These are phyloP conservation scores for Pleurotus tuber-regium DNA, from an alignment of 768 basidiomycete species.

Conservation along the genomic window DNA sequence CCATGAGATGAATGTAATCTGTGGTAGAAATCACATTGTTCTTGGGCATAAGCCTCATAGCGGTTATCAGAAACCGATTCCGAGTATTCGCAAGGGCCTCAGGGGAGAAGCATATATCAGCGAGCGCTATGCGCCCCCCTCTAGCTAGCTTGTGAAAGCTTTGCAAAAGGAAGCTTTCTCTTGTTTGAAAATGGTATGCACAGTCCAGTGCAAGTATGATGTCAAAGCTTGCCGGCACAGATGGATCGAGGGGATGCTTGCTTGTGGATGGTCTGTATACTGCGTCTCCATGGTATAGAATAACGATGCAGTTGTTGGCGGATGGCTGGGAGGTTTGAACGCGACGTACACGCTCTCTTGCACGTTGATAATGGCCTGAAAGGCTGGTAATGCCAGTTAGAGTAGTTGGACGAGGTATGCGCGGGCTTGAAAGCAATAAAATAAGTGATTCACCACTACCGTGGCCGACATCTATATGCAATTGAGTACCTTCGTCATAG, in stretches of 20 bases:
- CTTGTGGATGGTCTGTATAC: constrained; percentile 30
- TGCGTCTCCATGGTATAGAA: constrained; percentile 50
- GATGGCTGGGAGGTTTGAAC: constrained; percentile 19
- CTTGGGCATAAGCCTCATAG: constrained; percentile 43
- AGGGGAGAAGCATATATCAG: constrained; percentile 56
- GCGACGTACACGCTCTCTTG: constrained; percentile 36
- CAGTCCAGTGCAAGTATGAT: constrained; percentile 63
- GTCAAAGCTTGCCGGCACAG: constrained; percentile 32
- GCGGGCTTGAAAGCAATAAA: constrained; percentile 44
- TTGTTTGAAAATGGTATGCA: constrained; percentile 64
- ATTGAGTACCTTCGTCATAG: too few species aligned
- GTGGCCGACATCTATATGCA: constrained; percentile 58
- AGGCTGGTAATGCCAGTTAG: constrained; percentile 62
- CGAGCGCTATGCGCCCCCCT: constrained; percentile 55
- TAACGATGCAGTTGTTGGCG: constrained; percentile 27
- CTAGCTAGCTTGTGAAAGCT: constrained; percentile 40
- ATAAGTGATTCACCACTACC: constrained; percentile 68
- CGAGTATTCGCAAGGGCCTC: constrained; percentile 19
- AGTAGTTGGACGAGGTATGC: constrained; percentile 42
- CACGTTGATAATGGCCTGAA: constrained; percentile 42
- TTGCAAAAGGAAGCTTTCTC: constrained; percentile 51
- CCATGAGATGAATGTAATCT: constrained; percentile 43
- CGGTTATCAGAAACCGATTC: constrained; percentile 24
- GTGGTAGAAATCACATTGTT: constrained; percentile 46
- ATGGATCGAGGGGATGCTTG: constrained; percentile 43